Evolutionary conservation across 164 flowering plant species (phyloP).

Genomic region (Hamamelis virginiana): DNA sequence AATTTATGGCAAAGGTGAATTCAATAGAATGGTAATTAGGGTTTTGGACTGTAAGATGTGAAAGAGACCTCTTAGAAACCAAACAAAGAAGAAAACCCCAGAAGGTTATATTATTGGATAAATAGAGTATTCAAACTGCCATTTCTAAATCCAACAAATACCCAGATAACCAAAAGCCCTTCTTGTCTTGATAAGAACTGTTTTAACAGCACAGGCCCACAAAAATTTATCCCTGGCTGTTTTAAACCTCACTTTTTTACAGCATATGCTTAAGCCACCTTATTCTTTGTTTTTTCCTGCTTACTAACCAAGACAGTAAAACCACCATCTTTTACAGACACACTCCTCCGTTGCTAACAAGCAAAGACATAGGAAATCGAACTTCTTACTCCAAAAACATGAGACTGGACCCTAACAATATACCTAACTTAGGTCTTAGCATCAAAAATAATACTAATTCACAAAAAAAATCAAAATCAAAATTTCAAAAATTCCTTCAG

Average conservation of each 20-base stretch:
- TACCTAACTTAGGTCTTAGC: slow-evolving; percentile 1
- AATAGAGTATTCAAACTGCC: slow-evolving; percentile 18
- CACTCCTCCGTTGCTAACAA: not conserved
- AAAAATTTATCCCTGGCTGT: not conserved
- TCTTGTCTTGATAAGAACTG: slow-evolving; percentile 31
- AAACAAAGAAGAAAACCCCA: slow-evolving; percentile 28
- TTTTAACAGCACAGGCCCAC: slow-evolving; percentile 39
- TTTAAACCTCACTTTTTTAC: slow-evolving; percentile 7
- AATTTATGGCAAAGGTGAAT: slow-evolving; percentile 25
- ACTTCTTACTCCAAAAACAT: not conserved
- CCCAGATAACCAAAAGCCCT: slow-evolving; percentile 20
- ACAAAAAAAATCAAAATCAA: not conserved
- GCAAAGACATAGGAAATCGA: not conserved
- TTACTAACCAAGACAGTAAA: slow-evolving; percentile 8
- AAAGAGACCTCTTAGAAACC: slow-evolving; percentile 35
- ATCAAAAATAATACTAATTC: not conserved
- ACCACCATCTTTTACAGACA: slow-evolving; percentile 1
- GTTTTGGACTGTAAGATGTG: slow-evolving; percentile 29
- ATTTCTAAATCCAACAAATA: slow-evolving; percentile 24
- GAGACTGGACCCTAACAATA: not conserved
- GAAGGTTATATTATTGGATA: slow-evolving; percentile 17
- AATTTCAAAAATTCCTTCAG: not conserved
- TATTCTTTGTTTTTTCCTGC: slow-evolving; percentile 8
- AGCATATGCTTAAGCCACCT: not conserved
- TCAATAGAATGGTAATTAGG: slow-evolving; percentile 29